Evolutionary conservation across 2,329 filamentous ascomycete species (phyloP), one percentile per base, ranked within the genome.

Genomic region (Penicillium verrucosum): DNA sequence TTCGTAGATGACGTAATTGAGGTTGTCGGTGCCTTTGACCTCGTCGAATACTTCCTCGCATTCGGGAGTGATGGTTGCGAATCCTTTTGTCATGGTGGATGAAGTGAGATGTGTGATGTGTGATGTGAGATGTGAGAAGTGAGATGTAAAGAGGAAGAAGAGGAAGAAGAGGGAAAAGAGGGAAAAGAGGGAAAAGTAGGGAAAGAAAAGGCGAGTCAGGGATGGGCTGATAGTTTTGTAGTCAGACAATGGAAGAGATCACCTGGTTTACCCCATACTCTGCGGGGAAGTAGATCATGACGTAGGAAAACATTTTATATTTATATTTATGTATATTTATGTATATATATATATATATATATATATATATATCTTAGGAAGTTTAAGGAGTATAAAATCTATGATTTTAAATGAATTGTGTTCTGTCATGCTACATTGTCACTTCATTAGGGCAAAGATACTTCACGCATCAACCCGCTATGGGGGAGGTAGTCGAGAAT

Each of bases 51-150:
- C 50, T 10, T 45, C 47, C 55, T 63, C 58, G 37, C 60, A 63
- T 46, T 64, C 57, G 16, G 62, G 60, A 23, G 55, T 47, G 52
- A 64, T 63, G 40, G 62, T 55, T 54, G 62, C 62, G 40, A 61
- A 60, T 43, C 58, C 56, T 37, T 51, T 51, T 14, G 62, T 64
- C 62, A 64, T 64, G 42, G 23, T 63, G 49, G n/a, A 11, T 16
- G 29, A 21, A 29, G 21, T 32, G 18, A 25, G 27, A 14, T 23
- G 41, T 29, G 37, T 27, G 25, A 16, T 42, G 10, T 7, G 46
- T 25, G 27, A 23, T 34, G 21, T 32, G 14, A 23, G 27, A 14
- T 21, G 2, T 21, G 21, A 18, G 18, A 18, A 18, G 46, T 30
- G 27, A 23, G 30, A 45, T 25, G 10, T 7, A 32, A 37, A 38